These are phyloP conservation scores for Selaginella tamariscina DNA, from an alignment of 75 land plant genomes.

Conservation along the genomic window DNA sequence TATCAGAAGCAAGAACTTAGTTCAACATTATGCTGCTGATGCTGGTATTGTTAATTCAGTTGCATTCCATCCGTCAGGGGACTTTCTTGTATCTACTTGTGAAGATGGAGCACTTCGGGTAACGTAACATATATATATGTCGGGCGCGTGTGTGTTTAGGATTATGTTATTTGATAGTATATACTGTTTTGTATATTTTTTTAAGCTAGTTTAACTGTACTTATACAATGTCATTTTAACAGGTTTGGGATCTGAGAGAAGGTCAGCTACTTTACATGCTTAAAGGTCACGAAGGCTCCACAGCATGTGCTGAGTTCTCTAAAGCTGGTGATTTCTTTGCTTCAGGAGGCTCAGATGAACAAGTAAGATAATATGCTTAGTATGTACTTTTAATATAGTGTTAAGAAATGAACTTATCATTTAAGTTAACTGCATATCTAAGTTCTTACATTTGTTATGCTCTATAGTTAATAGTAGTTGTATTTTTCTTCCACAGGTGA, in stretches of 20 bases:
- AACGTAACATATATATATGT: not conserved
- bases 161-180: not conserved
- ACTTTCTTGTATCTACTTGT: constrained; percentile 31
- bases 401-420: too few species aligned
- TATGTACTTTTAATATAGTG: not conserved
- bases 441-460: not conserved
- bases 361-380: constrained; percentile 6
- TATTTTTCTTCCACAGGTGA: constrained; percentile 19
- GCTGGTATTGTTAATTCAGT: constrained; percentile 25
- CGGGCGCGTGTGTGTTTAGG: constrained; percentile 10
- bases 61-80: constrained; percentile 33
- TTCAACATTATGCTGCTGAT: constrained; percentile 31
- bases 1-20: constrained; percentile 26
- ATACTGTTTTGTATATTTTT: not conserved
- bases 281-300: constrained; percentile 31
- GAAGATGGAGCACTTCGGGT: constrained; percentile 25
- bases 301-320: constrained; percentile 29
- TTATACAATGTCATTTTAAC: not conserved
- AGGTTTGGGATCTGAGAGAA: constrained; percentile 39
- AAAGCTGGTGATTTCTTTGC: constrained; percentile 33
- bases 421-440: not conserved
- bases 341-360: constrained; percentile 32
- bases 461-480: not conserved
- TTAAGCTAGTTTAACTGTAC: not conserved
- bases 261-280: constrained; percentile 25